Evolutionary conservation across 2,329 filamentous ascomycete genomes (phyloP), one percentile per base, ranked within the genome.

Genomic region (Proliferodiscus dingleyae): DNA sequence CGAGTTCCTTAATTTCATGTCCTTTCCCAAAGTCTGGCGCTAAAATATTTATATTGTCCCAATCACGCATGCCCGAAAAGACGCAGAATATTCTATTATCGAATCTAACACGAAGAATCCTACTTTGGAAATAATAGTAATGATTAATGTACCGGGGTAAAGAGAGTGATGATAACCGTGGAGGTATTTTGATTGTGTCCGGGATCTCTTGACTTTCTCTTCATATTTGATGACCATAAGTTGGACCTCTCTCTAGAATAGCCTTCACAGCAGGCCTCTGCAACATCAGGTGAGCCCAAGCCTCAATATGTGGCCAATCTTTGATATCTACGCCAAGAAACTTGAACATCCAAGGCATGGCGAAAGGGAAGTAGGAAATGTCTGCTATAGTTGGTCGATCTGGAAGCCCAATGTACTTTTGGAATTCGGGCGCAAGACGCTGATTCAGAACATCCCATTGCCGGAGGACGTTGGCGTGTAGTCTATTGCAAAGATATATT

Each of bases 351-450:
- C 58, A 66, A 3, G 61, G 64, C 63, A 66, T 66, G 1, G 64
- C 58, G 46, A 66, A 68, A 2, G 64, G 65, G 29, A 65, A 61
- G 44, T 64, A 67, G 0, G 63, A 61, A 2, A 68, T 28, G 47
- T 68, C 65, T 1, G 65, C 64, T 5, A 67, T 37, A 0, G 65
- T 66, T 1, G 65, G 66, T 0, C 66, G 54, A 41, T 66, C 65
- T 5, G 32, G 30, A 3, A 68, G 53, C 3, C 64, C 66, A 37
- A 68, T 53, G 45, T 64, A 68, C 1, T 56, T 21, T 41, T 68
- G 65, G 2, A 38, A 53, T 0, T 51, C 48, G 2, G 18, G n/a
- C 4, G 44, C 19, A 0, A 64, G 50, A 3, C 56, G 45, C 18
- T 54, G 43, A 7, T 64, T 55, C 19, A 64, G 37, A 23, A 64